phyloP scores from a whole-genome alignment of 78 protist genomes.

The Dictyostelium intermedium region DNA sequence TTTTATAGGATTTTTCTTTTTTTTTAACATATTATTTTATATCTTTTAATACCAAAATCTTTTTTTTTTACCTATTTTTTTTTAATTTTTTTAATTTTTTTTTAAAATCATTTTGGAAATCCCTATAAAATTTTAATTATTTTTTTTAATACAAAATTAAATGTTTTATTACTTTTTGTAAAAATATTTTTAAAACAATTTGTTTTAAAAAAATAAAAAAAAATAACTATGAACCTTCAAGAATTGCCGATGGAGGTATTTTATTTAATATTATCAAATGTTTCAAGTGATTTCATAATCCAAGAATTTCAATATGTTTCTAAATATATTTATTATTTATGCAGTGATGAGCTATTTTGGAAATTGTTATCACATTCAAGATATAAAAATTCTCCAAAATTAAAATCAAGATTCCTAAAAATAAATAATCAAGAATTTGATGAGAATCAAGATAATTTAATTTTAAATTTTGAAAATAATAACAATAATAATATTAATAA shows the following conservation, averaged over 20 bases:
- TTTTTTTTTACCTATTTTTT: too few species aligned
- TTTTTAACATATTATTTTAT: too few species aligned
- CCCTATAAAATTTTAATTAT: too few species aligned
- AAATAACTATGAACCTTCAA: background rate
- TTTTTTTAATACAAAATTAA: too few species aligned
- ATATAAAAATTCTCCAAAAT: constrained; percentile 51
- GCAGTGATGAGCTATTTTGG: constrained; percentile 69
- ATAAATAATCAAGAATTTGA: background rate
- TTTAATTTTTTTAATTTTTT: too few species aligned
- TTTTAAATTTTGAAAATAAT: background rate
- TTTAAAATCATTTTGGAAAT: too few species aligned
- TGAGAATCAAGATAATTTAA: background rate
- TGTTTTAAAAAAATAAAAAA: too few species aligned
- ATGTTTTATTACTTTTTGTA: background rate
- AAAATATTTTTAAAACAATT: background rate
- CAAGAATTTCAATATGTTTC: constrained; percentile 39
- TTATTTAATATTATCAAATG: constrained; percentile 12
- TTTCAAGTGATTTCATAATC: constrained; percentile 17
- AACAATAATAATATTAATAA: background rate
- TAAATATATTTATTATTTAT: constrained; percentile 3
- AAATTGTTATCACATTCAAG: background rate
- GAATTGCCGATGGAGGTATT: constrained; percentile 30
- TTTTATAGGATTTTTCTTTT: too few species aligned
- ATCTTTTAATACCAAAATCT: too few species aligned
- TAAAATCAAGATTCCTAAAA: constrained; percentile 1